Percentiles rank a stretch among this genome's conserved stretches.
Evolutionary conservation across 2,329 filamentous ascomycete genomes (phyloP).

Genomic region (Huntiella bhutanensis): DNA sequence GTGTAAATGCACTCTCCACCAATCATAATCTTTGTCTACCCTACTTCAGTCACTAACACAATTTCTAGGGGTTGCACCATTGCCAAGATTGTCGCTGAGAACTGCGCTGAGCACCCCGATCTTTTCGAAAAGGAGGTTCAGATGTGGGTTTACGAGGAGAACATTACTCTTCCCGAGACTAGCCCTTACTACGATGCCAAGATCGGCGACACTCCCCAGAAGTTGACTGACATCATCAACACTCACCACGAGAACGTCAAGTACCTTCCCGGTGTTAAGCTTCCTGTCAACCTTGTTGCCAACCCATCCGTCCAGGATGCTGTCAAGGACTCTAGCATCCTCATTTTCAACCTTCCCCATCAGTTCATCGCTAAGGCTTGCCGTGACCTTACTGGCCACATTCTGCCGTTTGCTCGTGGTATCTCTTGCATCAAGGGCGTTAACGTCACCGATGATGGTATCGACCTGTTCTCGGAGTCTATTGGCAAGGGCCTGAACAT

Average conservation of each 20-base stretch:
- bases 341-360: slow-evolving; percentile 92
- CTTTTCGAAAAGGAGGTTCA: slow-evolving; percentile 79
- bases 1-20: not conserved
- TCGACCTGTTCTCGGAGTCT: slow-evolving; percentile 83
- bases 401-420: slow-evolving; percentile 76
- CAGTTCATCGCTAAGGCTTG: slow-evolving; percentile 86
- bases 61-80: slow-evolving; percentile 73
- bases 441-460: slow-evolving; percentile 68
- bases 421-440: slow-evolving; percentile 98
- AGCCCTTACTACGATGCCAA: slow-evolving; percentile 54
- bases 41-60: slow-evolving; percentile 7
- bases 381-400: slow-evolving; percentile 67
- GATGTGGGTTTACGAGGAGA: slow-evolving; percentile 98
- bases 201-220: slow-evolving; percentile 50
- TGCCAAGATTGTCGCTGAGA: slow-evolving; percentile 91
- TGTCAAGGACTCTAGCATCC: slow-evolving; percentile 66
- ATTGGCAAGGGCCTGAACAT: slow-evolving; percentile 84
- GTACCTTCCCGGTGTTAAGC: slow-evolving; percentile 74
- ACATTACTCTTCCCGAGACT: slow-evolving; percentile 52
- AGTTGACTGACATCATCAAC: slow-evolving; percentile 86
- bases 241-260: slow-evolving; percentile 88
- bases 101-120: slow-evolving; percentile 55
- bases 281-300: slow-evolving; percentile 68
- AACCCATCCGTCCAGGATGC: slow-evolving; percentile 66
- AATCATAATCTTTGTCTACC: not conserved